A percentile compares a stretch with the other conserved stretches of the same genome.
Conservation (phyloP, 345 rosid species). For the Eucalyptus polyanthemos region DNA sequence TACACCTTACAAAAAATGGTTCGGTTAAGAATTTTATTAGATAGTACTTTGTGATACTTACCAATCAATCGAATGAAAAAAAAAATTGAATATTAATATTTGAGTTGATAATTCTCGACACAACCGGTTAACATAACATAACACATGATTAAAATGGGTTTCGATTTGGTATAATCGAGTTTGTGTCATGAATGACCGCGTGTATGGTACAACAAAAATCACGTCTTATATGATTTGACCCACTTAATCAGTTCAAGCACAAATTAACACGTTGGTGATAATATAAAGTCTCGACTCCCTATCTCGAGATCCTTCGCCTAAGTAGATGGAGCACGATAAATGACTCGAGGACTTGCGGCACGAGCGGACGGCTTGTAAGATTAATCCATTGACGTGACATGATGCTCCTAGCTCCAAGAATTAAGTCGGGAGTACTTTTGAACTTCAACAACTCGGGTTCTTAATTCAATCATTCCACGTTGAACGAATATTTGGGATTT, state of each 20-base stretch:
- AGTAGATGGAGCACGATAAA: not conserved
- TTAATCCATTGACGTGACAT: not conserved
- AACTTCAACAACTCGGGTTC: not conserved
- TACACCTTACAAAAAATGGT: not conserved
- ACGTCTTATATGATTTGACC: not conserved
- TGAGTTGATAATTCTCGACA: not conserved
- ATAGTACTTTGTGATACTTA: not conserved
- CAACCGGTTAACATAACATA: not conserved
- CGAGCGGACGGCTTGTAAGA: not conserved
- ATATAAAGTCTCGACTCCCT: not conserved
- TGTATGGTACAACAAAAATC: not conserved
- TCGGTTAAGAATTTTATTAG: not conserved
- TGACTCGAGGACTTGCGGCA: not conserved
- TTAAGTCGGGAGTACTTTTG: not conserved
- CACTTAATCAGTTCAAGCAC: not conserved
- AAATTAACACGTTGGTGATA: not conserved
- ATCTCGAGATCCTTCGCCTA: not conserved
- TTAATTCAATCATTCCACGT: not conserved
- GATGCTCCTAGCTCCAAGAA: not conserved
- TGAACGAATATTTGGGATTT: not conserved
- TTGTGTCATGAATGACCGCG: not conserved
- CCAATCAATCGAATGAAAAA: not conserved
- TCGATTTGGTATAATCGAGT: not conserved
- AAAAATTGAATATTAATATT: not conserved
- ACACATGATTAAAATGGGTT: not conserved